Conservation (phyloP, 257 asterid genomes). For the Gentiana macrophylla region DNA sequence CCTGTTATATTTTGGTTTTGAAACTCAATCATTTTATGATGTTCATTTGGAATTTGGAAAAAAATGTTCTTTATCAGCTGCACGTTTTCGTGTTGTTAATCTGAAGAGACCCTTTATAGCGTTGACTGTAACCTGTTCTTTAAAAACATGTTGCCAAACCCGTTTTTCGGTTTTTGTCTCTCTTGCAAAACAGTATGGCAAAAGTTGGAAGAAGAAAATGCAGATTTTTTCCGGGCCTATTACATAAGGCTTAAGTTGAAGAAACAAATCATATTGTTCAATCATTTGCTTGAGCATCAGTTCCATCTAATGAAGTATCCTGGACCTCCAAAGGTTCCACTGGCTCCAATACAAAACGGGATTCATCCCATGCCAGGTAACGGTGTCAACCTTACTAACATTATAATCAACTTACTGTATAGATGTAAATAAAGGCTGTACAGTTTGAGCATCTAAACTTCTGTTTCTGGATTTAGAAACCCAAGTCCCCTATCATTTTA, state of each 20-base stretch:
- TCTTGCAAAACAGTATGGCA: constrained; percentile 63
- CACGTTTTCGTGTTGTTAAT: too few species aligned
- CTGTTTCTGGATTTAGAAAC: background rate
- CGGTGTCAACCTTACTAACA: constrained; percentile 5
- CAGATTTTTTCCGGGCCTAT: constrained; percentile 85
- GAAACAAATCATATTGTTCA: constrained; percentile 85
- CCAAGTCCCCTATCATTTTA: background rate
- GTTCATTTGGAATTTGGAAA: too few species aligned
- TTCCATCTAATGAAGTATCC: constrained; percentile 73
- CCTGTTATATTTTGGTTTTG: background rate
- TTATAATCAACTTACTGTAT: too few species aligned
- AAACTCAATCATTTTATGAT: too few species aligned
- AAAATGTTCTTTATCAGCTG: too few species aligned
- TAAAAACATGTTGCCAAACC: background rate
- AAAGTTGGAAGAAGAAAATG: constrained; percentile 93
- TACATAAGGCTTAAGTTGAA: constrained; percentile 88
- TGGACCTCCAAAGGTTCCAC: constrained; percentile 63
- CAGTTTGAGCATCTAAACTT: too few species aligned
- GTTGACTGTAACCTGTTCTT: background rate
- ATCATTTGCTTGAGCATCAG: constrained; percentile 88
- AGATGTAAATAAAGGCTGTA: too few species aligned
- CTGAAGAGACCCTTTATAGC: too few species aligned
- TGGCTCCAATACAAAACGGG: constrained; percentile 80
- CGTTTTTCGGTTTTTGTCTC: background rate
- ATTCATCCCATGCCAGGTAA: constrained; percentile 83